phyloP scores from a whole-genome alignment of 306 rosid genomes.

The Mimosa bimucronata region DNA sequence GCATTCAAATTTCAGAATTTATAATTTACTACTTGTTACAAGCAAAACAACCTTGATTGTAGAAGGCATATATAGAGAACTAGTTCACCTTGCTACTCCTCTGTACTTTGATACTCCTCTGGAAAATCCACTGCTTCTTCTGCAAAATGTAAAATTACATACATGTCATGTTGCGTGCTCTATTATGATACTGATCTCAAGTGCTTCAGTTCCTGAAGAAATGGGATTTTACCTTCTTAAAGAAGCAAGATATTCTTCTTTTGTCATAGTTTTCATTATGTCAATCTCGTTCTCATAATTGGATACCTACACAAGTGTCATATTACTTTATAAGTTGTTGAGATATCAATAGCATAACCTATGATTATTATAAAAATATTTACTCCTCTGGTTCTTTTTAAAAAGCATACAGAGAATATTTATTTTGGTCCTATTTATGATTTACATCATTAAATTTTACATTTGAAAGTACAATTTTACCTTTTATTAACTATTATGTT shows the following conservation, averaged over 20 bases:
- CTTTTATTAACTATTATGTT: too few relatives aligned
- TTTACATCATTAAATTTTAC: too few relatives aligned
- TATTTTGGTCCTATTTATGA: too few relatives aligned
- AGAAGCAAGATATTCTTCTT: conserved; percentile 90
- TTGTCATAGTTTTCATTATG: conserved; percentile 75
- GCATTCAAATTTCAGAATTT: conserved; percentile 27
- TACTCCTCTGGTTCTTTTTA: too few relatives aligned
- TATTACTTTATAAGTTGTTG: background rate
- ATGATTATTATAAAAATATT: background rate
- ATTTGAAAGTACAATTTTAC: too few relatives aligned
- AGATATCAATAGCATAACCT: background rate
- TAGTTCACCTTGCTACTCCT: conserved; percentile 86
- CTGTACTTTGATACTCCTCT: conserved; percentile 95
- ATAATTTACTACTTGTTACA: conserved; percentile 3
- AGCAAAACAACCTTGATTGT: background rate
- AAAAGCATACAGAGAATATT: too few relatives aligned
- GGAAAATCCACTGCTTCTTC: conserved; percentile 97
- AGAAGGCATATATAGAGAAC: background rate
- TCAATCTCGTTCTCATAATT: conserved; percentile 80
- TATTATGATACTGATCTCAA: background rate
- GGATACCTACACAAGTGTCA: conserved; percentile 47
- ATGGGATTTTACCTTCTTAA: conserved; percentile 68
- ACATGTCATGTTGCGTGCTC: background rate
- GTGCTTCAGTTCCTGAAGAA: conserved; percentile 2
- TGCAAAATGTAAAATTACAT: conserved; percentile 17